A percentile compares a stretch with the other conserved stretches of the same genome.
Evolutionary conservation across 2,329 filamentous ascomycete genomes (phyloP).

Genomic region (Aureobasidium vineae): DNA sequence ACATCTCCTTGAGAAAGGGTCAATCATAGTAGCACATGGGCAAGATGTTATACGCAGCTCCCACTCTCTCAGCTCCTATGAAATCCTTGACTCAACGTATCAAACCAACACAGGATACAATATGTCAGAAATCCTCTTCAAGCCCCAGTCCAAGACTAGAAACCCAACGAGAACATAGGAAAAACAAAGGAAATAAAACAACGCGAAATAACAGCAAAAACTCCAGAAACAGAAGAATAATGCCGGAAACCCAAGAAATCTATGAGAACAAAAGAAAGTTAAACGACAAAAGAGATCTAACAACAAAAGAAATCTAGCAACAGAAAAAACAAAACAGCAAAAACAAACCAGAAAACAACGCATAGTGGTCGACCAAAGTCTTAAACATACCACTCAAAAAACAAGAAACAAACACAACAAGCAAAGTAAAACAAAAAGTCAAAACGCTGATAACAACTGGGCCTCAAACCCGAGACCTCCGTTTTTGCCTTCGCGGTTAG

Average conservation of each 20-base stretch:
- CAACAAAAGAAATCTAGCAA: neutral
- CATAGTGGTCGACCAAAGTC: slow-evolving; percentile 11
- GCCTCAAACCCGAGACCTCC: slow-evolving; percentile 10
- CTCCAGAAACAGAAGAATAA: neutral
- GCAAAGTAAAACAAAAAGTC: neutral
- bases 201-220: neutral
- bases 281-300: neutral
- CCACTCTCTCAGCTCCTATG: too few species aligned
- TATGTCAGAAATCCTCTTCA: neutral
- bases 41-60: too few species aligned
- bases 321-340: neutral
- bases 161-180: slow-evolving; percentile 1
- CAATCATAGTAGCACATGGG: too few species aligned
- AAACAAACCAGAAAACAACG: slow-evolving; percentile 1
- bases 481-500: slow-evolving; percentile 18
- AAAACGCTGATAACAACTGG: neutral
- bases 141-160: neutral
- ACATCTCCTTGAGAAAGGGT: too few species aligned
- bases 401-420: neutral
- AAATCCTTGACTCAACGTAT: too few species aligned
- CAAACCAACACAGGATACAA: too few species aligned
- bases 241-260: neutral
- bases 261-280: neutral
- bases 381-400: slow-evolving; percentile 9
- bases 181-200: neutral